Evolutionary conservation across 2,329 filamentous ascomycete genomes (phyloP).

Genomic region (Apiospora phragmitis): DNA sequence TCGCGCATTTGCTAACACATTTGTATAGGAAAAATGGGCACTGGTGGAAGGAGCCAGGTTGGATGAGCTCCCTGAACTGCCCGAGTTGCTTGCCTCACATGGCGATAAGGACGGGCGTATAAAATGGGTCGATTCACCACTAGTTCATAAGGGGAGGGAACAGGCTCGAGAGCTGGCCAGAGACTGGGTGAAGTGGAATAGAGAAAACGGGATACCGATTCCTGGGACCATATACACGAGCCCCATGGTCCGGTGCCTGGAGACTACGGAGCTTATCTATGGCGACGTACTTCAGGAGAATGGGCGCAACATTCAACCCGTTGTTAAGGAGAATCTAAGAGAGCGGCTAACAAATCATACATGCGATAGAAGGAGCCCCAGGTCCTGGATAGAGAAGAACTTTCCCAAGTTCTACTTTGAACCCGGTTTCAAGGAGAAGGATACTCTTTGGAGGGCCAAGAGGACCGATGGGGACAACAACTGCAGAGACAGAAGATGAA

Average conservation of each 20-base stretch:
- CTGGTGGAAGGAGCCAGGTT: conserved; percentile 15
- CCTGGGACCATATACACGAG: conserved; percentile 20
- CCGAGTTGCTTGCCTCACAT: neutral
- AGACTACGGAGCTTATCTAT: conserved; percentile 19
- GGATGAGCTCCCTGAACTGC: neutral
- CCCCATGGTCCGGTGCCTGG: conserved; percentile 19
- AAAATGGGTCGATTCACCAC: conserved; percentile 17
- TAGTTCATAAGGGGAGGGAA: conserved; percentile 15
- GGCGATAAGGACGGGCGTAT: conserved; percentile 1
- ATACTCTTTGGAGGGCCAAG: conserved; percentile 15
- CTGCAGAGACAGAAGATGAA: conserved; percentile 14
- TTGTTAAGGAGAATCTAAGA: conserved; percentile 21
- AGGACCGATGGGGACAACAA: neutral
- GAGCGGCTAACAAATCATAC: conserved; percentile 22
- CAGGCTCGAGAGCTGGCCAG: conserved; percentile 13
- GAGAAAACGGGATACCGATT: conserved; percentile 15
- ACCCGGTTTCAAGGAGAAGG: conserved; percentile 16
- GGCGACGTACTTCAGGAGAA: neutral
- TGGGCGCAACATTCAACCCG: conserved; percentile 12
- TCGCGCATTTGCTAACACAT: neutral
- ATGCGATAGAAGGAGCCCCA: conserved; percentile 20
- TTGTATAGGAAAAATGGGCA: conserved; percentile 17
- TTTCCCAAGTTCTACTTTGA: conserved; percentile 20
- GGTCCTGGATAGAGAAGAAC: conserved; percentile 18
- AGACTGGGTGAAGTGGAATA: conserved; percentile 12